Evolutionary conservation across 331 rosid species (phyloP), one percentile per base, ranked within the genome.

Genomic region (Rhamnella rubrinervis): DNA sequence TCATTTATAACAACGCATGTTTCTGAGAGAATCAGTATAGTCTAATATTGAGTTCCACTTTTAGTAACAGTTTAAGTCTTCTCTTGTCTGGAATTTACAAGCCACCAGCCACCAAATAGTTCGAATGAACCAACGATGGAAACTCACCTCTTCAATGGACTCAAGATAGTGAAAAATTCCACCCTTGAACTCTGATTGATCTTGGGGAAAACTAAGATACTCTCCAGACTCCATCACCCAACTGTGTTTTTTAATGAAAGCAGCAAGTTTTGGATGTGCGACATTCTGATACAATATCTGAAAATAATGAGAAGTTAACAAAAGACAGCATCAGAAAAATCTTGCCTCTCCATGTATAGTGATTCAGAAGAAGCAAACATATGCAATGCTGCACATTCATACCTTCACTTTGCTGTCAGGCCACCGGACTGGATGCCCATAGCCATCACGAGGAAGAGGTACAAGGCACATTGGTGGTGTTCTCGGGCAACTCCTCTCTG

Each of bases 401-500:
- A 93, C 98, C 98, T 91, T 89, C 64, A 58, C 70, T 64, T 87
- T 89, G 80, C 98, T 91, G 63, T 91, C 85, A 12, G 96, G 96
- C 98, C 98, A 93, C 23, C 77, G 88, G 63, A 89, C 74, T 0
- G 88, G 87, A 68, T 59, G 50, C 17, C 66, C 82, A 49, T 93
- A 89, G 35, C 98, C 95, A 31, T 67, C 84, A 26, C 25, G 87
- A 0, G 95, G 95, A 71, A 91, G 97, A 67, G 95, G 93, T 72
- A 93, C 97, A 75, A 93, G 78, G 71, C 98, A 93, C 97, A 83
- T 87, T 28, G 80, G 31, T 15, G 91, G 72, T 9, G 64, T 60
- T 79, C 75, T 85, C 0, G 97, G 97, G 76, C 98, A 93, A 83
- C 91, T 93, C 88, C 98, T 81, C 89, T 91, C 97, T 3, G 79